Base-by-base conservation (phyloP, 495 filamentous ascomycete species). In the Ramalina intermedia region DNA sequence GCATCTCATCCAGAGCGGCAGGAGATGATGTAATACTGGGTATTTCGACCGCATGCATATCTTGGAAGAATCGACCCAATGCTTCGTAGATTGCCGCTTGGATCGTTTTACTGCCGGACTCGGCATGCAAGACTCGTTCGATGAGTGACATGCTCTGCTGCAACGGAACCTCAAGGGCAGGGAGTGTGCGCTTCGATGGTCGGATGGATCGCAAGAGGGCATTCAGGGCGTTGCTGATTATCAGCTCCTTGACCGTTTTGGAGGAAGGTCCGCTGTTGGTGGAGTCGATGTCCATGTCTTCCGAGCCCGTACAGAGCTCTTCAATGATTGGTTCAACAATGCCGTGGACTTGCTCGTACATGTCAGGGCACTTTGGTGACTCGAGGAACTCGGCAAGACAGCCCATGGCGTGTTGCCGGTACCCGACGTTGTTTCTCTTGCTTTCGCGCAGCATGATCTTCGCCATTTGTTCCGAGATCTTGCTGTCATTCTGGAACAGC, bases 351-450 rank as follows among this genome's bases (percentile, higher is more conserved):
- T 84, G 78, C 0, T 68, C 64, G 56, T 81, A 80, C 62, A 94
- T 67, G 55, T 87, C 74, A 20, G 84, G 57, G 58, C 82, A 77
- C 17, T 69, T 69, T 49, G 81, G 73, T 36, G 71, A 74, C 35
- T 71, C 72, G 9, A 76, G 73, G 52, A 89, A 82, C 46, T 79
- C 72, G 50, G 84, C 87, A 11, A 96, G 67, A 37, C 75, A 80
- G 45, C 70, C 65, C 47, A 95, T 67, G 16, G 85, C 86, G 59
- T 84, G 73, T 18, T 81, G 83, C 13, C 84, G 77, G 63, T 95
- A 98, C 2, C 68, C 63, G 21, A 75, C 73, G 60, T 96, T 98
- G 54, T 85, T 85, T 14, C 91, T 79, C 68, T 87, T 94, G 8
- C 87, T 87, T 73, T 98, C 91, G 45, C 90, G 78, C 45, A 89